Evolutionary conservation across 2,329 filamentous ascomycete genomes (phyloP).

Genomic region (Tolypocladium tundrense): DNA sequence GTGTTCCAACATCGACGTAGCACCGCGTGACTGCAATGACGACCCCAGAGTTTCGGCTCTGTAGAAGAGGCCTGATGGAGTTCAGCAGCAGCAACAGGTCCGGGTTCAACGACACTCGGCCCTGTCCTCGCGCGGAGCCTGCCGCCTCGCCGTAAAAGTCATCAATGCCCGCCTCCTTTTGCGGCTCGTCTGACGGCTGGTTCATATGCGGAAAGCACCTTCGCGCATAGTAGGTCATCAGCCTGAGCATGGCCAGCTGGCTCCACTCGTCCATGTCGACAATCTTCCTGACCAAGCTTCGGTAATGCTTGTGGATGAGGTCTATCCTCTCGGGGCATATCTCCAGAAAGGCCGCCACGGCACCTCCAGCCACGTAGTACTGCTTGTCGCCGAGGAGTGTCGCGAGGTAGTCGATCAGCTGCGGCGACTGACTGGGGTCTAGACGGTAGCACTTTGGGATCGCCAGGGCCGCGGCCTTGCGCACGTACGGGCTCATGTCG

Average conservation of each 20-base stretch:
- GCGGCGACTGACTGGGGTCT: conserved; percentile 75
- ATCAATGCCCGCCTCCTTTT: conserved; percentile 35
- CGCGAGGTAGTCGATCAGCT: conserved; percentile 72
- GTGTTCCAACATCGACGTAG: conserved; percentile 75
- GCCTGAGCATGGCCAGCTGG: conserved; percentile 69
- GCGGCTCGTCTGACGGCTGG: conserved; percentile 38
- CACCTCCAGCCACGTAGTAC: conserved; percentile 93
- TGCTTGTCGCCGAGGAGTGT: conserved; percentile 79
- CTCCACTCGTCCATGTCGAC: conserved; percentile 99
- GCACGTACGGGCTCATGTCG: conserved; percentile 90
- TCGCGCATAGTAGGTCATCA: conserved; percentile 78
- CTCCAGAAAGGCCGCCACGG: conserved; percentile 80
- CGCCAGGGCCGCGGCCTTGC: conserved; percentile 83
- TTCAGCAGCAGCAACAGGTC: conserved; percentile 77
- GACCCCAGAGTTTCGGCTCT: conserved; percentile 87
- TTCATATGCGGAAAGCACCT: conserved; percentile 73
- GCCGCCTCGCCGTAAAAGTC: conserved; percentile 71
- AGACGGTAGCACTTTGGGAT: conserved; percentile 94
- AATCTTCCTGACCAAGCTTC: conserved; percentile 73
- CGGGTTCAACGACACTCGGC: conserved; percentile 53
- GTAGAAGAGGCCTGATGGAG: conserved; percentile 71
- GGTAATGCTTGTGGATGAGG: conserved; percentile 84
- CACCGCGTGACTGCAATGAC: conserved; percentile 78
- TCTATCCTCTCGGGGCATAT: conserved; percentile 82
- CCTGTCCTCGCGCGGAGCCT: conserved; percentile 33